Evolutionary conservation across 495 filamentous ascomycete genomes (phyloP).

Genomic region (Filosporella fistucella): DNA sequence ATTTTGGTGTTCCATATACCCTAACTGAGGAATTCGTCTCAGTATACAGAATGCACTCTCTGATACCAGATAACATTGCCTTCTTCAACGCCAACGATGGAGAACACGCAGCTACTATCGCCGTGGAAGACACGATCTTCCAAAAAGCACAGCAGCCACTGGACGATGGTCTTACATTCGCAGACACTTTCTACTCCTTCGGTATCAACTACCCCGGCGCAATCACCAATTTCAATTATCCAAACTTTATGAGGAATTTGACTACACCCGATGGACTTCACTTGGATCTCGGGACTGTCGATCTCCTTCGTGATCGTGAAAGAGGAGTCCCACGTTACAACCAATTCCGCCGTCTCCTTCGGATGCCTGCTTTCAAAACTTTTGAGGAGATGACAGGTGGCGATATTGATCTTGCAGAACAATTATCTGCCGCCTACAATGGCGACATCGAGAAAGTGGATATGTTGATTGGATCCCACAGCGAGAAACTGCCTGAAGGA

Average conservation of each 20-base stretch:
- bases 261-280: slow-evolving; percentile 27
- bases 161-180: slow-evolving; percentile 26
- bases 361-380: slow-evolving; percentile 23
- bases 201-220: slow-evolving; percentile 41
- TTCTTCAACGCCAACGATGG: slow-evolving; percentile 31
- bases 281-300: slow-evolving; percentile 35
- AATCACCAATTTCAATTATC: slow-evolving; percentile 36
- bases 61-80: slow-evolving; percentile 39
- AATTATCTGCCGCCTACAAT: slow-evolving; percentile 27
- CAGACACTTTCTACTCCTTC: slow-evolving; percentile 39
- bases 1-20: slow-evolving; percentile 30
- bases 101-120: slow-evolving; percentile 26
- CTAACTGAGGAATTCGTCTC: slow-evolving; percentile 42
- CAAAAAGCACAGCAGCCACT: slow-evolving; percentile 27
- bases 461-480: slow-evolving; percentile 31
- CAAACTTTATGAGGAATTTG: slow-evolving; percentile 33
- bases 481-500: slow-evolving; percentile 34
- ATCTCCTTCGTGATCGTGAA: slow-evolving; percentile 41
- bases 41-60: slow-evolving; percentile 37
- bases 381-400: slow-evolving; percentile 34
- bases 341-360: slow-evolving; percentile 37
- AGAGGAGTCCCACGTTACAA: slow-evolving; percentile 42
- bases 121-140: slow-evolving; percentile 28
- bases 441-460: slow-evolving; percentile 34
- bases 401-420: slow-evolving; percentile 25